Conservation (phyloP, 192 early-diverging fungal genomes). For the Funneliformis geosporum region DNA sequence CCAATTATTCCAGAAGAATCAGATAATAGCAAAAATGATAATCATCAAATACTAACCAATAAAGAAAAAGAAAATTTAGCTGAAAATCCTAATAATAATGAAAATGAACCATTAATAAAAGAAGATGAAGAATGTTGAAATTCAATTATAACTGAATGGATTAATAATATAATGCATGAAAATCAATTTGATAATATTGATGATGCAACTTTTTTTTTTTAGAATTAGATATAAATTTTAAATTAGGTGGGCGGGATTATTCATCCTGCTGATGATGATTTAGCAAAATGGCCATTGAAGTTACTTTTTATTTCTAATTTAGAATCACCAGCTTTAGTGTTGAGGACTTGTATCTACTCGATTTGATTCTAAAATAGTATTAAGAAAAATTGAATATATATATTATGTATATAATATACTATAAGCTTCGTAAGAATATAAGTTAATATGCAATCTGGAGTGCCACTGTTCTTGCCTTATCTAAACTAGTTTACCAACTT, state of each 20-base stretch:
- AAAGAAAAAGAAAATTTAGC: too few species aligned
- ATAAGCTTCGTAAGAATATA: too few species aligned
- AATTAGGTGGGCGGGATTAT: not conserved
- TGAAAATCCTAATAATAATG: not conserved
- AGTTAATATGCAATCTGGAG: too few species aligned
- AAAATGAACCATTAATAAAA: not conserved
- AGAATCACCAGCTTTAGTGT: too few species aligned
- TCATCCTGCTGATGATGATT: not conserved
- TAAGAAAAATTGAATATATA: too few species aligned
- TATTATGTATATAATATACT: too few species aligned
- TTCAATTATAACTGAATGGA: not conserved
- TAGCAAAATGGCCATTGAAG: not conserved
- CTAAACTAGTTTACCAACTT: too few species aligned
- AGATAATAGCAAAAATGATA: not conserved
- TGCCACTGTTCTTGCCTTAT: too few species aligned
- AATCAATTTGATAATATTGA: constrained; percentile 9
- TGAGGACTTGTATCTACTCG: too few species aligned
- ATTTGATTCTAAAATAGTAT: too few species aligned
- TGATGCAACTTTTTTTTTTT: not conserved
- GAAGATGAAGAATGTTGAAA: not conserved
- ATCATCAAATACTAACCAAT: not conserved
- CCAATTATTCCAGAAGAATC: not conserved
- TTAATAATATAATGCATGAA: not conserved
- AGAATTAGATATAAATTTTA: not conserved
- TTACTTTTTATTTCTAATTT: too few species aligned